Conservation (phyloP, 768 basidiomycete species). For the Lactarius psammicola region DNA sequence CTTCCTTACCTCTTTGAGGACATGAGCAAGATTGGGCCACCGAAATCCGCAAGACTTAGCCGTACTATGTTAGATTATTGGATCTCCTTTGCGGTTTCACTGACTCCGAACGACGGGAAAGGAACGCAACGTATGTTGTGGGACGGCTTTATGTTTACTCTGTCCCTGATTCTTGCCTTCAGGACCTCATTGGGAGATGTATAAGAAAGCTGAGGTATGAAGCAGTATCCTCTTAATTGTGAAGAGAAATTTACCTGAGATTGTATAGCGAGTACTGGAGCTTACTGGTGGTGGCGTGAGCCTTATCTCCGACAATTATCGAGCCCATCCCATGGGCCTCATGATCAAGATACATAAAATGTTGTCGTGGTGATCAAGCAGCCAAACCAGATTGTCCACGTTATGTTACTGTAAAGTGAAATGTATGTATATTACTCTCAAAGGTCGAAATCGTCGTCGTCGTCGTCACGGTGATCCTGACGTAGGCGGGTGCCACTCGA, state of each 20-base stretch:
- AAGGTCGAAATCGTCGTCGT: constrained; percentile 62
- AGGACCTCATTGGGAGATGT: constrained; percentile 2
- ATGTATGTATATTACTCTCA: constrained; percentile 7
- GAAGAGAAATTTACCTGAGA: not conserved
- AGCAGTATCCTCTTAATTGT: not conserved
- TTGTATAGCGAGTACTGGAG: constrained; percentile 15
- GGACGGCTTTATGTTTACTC: not conserved
- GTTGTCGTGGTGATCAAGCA: constrained; percentile 15
- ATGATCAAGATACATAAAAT: constrained; percentile 2
- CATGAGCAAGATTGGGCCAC: constrained; percentile 1
- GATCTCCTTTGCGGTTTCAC: constrained; percentile 46
- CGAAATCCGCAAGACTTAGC: constrained; percentile 32
- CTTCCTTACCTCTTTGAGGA: constrained; percentile 29
- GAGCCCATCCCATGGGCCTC: constrained; percentile 9
- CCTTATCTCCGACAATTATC: constrained; percentile 16
- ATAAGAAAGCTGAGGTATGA: constrained; percentile 10
- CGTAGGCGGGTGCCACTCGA: constrained; percentile 42
- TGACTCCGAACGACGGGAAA: constrained; percentile 46
- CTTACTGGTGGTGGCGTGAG: constrained; percentile 8
- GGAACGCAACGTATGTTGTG: constrained; percentile 36
- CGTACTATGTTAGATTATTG: constrained; percentile 44
- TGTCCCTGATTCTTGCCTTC: not conserved
- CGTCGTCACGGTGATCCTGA: constrained; percentile 34
- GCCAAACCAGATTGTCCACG: not conserved
- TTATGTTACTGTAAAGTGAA: not conserved